Conservation (phyloP, 2,329 filamentous ascomycete species). For the Falciphora oryzae region DNA sequence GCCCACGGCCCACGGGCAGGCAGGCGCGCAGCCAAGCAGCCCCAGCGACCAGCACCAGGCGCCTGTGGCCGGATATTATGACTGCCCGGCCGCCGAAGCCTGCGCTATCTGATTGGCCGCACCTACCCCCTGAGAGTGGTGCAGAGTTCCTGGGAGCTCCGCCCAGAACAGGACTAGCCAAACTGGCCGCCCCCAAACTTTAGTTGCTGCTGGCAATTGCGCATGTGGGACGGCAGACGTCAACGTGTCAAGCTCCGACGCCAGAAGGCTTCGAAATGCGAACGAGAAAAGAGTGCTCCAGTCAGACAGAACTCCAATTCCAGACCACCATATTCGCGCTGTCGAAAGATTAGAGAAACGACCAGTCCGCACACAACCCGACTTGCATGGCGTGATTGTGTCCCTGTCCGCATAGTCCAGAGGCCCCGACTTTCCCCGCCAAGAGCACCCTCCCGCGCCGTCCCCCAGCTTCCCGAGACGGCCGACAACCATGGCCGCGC, state of each 20-base stretch:
- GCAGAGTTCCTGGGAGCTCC: neutral
- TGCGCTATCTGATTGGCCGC: neutral
- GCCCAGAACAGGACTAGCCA: neutral
- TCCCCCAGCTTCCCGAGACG: neutral
- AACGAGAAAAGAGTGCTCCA: neutral
- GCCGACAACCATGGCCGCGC: constrained; percentile 35
- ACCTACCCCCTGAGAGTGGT: neutral
- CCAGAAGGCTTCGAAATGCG: neutral
- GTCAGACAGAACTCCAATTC: neutral
- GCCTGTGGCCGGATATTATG: neutral
- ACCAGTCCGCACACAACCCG: neutral
- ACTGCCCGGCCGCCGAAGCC: constrained; percentile 8
- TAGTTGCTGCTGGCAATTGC: neutral
- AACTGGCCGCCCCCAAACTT: too few relatives aligned
- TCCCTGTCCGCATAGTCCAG: neutral
- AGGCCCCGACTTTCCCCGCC: neutral
- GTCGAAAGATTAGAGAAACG: neutral
- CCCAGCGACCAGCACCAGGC: too few relatives aligned
- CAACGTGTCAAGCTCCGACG: constrained; percentile 9
- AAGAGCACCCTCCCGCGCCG: neutral
- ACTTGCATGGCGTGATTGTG: neutral
- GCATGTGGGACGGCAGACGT: constrained; percentile 1
- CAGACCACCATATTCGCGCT: neutral
- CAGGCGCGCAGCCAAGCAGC: neutral
- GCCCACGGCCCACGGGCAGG: too few relatives aligned